A percentile compares a stretch with the other conserved stretches of the same genome.
Conservation (phyloP, 2,329 filamentous ascomycete genomes). For the Penicillium sp. region DNA sequence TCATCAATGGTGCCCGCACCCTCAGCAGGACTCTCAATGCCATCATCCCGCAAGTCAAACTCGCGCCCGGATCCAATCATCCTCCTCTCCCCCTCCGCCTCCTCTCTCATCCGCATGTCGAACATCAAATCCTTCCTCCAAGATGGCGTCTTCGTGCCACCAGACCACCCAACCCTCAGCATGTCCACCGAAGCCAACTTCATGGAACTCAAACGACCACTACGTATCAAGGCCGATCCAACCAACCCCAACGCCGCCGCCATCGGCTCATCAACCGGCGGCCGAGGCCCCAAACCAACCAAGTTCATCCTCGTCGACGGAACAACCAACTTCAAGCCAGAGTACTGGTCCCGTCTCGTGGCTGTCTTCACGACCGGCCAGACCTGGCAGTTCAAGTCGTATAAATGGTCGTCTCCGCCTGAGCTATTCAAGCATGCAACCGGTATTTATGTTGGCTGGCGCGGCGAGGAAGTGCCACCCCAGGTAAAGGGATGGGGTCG, state of each 20-base stretch:
- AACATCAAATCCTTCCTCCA: slow-evolving; percentile 95
- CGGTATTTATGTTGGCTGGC: slow-evolving; percentile 87
- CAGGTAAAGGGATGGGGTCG: slow-evolving; percentile 80
- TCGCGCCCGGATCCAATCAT: slow-evolving; percentile 77
- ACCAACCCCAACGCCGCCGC: slow-evolving; percentile 23
- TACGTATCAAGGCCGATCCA: slow-evolving; percentile 53
- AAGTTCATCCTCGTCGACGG: slow-evolving; percentile 95
- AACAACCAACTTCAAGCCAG: slow-evolving; percentile 91
- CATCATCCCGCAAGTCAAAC: slow-evolving; percentile 37
- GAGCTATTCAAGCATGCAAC: slow-evolving; percentile 87
- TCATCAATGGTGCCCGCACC: slow-evolving; percentile 32
- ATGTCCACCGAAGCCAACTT: slow-evolving; percentile 68
- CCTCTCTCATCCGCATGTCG: slow-evolving; percentile 86
- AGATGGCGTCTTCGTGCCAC: slow-evolving; percentile 72
- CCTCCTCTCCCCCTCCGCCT: slow-evolving; percentile 90
- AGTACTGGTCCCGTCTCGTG: slow-evolving; percentile 94
- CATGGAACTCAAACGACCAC: slow-evolving; percentile 73
- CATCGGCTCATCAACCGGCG: slow-evolving; percentile 44
- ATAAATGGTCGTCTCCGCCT: slow-evolving; percentile 86
- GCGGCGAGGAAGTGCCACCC: slow-evolving; percentile 72
- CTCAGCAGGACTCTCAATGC: slow-evolving; percentile 36
- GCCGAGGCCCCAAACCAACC: slow-evolving; percentile 62
- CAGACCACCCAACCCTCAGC: slow-evolving; percentile 59
- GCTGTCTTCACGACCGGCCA: slow-evolving; percentile 97
- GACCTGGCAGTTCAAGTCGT: slow-evolving; percentile 96